phyloP scores from a whole-genome alignment of 2,329 filamentous ascomycete species.

The Pseudocercospora fuligena region DNA sequence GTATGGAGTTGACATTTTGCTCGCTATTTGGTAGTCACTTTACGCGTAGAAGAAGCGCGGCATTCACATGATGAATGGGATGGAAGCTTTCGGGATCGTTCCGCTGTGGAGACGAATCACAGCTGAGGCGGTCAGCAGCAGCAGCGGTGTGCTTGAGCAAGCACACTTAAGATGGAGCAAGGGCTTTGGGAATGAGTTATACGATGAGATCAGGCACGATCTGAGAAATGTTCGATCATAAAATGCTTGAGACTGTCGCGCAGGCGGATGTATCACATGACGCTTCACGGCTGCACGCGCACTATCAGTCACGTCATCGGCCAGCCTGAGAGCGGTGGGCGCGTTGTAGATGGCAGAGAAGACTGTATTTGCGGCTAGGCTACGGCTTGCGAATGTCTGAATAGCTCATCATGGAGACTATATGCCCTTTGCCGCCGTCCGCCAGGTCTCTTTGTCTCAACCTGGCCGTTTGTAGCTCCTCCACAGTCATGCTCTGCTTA shows the following conservation, averaged over 20 bases:
- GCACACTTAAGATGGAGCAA: neutral
- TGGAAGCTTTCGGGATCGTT: slow-evolving; percentile 4
- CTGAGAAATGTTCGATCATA: neutral
- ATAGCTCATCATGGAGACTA: neutral
- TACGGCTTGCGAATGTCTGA: slow-evolving; percentile 4
- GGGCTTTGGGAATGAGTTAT: neutral
- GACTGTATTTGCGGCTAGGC: neutral
- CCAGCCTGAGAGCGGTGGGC: slow-evolving; percentile 3
- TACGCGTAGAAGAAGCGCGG: neutral
- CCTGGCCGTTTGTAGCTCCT: slow-evolving; percentile 5
- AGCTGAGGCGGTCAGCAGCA: neutral
- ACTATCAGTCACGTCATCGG: slow-evolving; percentile 5
- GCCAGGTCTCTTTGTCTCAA: slow-evolving; percentile 10
- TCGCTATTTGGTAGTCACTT: neutral
- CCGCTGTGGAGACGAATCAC: slow-evolving; percentile 3
- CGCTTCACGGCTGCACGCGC: neutral
- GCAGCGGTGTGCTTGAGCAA: neutral
- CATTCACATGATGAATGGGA: neutral
- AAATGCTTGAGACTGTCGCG: neutral
- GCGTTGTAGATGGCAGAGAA: neutral
- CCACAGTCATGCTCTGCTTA: slow-evolving; percentile 3
- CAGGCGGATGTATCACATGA: slow-evolving; percentile 1
- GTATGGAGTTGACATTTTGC: slow-evolving; percentile 35
- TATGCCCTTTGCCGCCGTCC: neutral
- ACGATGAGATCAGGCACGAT: neutral